Percentiles rank a stretch among this genome's conserved stretches.
Conservation (phyloP, 2,329 filamentous ascomycete species). For the Aspergillus terreus region DNA sequence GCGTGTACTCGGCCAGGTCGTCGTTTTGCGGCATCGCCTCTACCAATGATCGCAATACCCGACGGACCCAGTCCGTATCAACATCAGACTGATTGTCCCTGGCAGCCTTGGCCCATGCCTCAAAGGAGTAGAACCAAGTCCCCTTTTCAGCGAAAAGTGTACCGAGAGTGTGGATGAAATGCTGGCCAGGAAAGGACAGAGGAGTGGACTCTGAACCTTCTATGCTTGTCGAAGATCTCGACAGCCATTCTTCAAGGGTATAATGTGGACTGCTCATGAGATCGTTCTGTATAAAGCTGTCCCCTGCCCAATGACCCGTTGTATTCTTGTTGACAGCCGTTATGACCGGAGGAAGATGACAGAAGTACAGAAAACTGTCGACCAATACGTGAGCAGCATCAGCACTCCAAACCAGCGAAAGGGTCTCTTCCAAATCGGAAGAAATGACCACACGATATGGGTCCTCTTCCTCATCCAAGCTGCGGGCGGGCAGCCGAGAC, state of each 20-base stretch:
- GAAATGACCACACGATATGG: slow-evolving; percentile 79
- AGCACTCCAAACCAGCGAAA: slow-evolving; percentile 40
- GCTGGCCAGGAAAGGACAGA: slow-evolving; percentile 34
- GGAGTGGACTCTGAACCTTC: slow-evolving; percentile 17
- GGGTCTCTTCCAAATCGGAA: slow-evolving; percentile 65
- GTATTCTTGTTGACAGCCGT: slow-evolving; percentile 18
- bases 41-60: slow-evolving; percentile 57
- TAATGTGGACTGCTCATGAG: slow-evolving; percentile 27
- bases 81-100: slow-evolving; percentile 30
- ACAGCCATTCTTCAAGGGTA: slow-evolving; percentile 25
- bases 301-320: slow-evolving; percentile 42
- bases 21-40: slow-evolving; percentile 42
- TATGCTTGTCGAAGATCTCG: slow-evolving; percentile 1
- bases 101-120: slow-evolving; percentile 25
- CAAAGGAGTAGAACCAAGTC: slow-evolving; percentile 48
- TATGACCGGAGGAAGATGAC: slow-evolving; percentile 57
- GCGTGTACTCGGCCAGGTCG: slow-evolving; percentile 62
- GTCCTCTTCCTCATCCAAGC: slow-evolving; percentile 77
- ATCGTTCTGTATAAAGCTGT: slow-evolving; percentile 53
- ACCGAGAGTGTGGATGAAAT: slow-evolving; percentile 46
- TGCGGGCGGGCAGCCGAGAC: slow-evolving; percentile 64
- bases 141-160: slow-evolving; percentile 49
- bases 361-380: slow-evolving; percentile 69
- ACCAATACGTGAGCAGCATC: slow-evolving; percentile 50
- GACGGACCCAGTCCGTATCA: slow-evolving; percentile 48